Percentiles rank a stretch among this genome's conserved stretches.
phyloP scores from a whole-genome alignment of 371 early-diverging fungal species.

The Fennellomyces sp. region DNA sequence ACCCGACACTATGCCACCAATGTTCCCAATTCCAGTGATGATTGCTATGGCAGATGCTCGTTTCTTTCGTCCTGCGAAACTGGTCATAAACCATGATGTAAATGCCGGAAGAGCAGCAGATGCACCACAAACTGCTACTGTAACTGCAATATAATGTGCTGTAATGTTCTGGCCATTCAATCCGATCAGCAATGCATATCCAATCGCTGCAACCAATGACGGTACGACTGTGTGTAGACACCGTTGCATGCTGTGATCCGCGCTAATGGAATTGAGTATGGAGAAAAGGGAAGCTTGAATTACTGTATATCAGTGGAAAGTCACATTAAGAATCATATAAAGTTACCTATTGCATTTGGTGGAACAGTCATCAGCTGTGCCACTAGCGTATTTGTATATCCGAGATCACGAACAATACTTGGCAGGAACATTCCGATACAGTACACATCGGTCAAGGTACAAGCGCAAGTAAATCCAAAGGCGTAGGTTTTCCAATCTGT shows the following conservation, averaged over 20 bases:
- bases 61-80: conserved; percentile 67
- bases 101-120: conserved; percentile 57
- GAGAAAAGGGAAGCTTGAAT: conserved; percentile 55
- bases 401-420: conserved; percentile 69
- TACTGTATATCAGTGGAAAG: neutral
- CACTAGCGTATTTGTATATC: conserved; percentile 50
- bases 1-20: neutral
- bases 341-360: conserved; percentile 14
- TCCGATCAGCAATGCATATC: conserved; percentile 62
- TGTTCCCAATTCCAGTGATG: neutral
- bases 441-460: conserved; percentile 52
- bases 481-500: conserved; percentile 62
- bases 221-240: conserved; percentile 65
- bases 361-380: conserved; percentile 47
- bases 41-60: conserved; percentile 61
- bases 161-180: conserved; percentile 14
- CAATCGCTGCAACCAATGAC: conserved; percentile 58
- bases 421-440: conserved; percentile 69
- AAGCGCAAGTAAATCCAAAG: conserved; percentile 54
- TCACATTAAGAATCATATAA: too few species aligned
- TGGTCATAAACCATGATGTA: conserved; percentile 61
- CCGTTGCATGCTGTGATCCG: conserved; percentile 63
- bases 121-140: too few species aligned
- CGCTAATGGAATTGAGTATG: conserved; percentile 56
- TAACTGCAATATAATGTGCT: conserved; percentile 55